These are phyloP conservation scores for Wickerhamomyces sydowiorum DNA, from an alignment of 805 yeast species.

Conservation along the genomic window DNA sequence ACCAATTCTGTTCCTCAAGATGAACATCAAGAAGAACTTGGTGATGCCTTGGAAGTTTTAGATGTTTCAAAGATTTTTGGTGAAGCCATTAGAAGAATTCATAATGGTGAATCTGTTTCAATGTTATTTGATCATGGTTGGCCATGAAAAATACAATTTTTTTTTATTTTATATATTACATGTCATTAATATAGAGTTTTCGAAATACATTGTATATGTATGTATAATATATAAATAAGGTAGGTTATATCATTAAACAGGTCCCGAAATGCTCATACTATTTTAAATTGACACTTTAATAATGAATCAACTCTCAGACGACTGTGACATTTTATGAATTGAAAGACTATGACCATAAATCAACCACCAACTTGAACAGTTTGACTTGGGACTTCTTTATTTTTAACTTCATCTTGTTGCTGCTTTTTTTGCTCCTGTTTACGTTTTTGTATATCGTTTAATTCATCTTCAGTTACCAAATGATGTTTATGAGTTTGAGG, in stretches of 20 bases:
- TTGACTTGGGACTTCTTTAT: background rate
- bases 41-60: conserved; percentile 66
- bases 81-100: conserved; percentile 92
- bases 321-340: background rate
- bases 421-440: conserved; percentile 25
- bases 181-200: background rate
- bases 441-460: conserved; percentile 35
- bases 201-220: background rate
- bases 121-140: conserved; percentile 83
- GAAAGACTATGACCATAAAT: background rate
- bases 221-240: background rate
- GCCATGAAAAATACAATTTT: conserved; percentile 11
- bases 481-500: conserved; percentile 54
- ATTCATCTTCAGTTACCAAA: conserved; percentile 61
- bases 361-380: background rate
- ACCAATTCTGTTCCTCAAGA: conserved; percentile 91
- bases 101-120: conserved; percentile 94
- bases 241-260: too few relatives aligned
- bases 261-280: too few relatives aligned
- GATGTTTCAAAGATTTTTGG: conserved; percentile 88
- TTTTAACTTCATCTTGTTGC: conserved; percentile 15
- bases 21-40: conserved; percentile 44
- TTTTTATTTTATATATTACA: background rate
- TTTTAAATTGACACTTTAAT: too few relatives aligned
- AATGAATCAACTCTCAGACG: too few relatives aligned